These are phyloP conservation scores for Henckelia pumila DNA, from an alignment of 257 asterid genomes.

Conservation along the genomic window DNA sequence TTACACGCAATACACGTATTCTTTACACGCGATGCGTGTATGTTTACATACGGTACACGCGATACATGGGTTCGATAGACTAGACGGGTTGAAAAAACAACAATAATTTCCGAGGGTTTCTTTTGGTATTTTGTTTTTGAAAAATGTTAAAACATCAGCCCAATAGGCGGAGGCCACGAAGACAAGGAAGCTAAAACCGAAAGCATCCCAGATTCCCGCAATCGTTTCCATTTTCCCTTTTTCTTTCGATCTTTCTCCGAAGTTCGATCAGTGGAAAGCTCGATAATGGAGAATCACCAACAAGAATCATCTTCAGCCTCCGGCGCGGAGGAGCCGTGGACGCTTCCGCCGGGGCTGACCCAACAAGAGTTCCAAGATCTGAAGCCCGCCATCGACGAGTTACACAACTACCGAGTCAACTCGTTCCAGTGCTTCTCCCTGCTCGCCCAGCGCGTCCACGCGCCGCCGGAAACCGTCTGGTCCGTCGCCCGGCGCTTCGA, in stretches of 20 bases:
- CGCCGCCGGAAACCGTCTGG: slow-evolving; percentile 71
- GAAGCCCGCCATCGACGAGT: slow-evolving; percentile 40
- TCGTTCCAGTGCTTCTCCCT: slow-evolving; percentile 72
- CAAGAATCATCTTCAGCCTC: slow-evolving; percentile 13
- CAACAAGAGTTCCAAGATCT: slow-evolving; percentile 66
- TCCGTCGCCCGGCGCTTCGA: slow-evolving; percentile 74
- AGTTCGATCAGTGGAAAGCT: too few relatives aligned
- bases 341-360: slow-evolving; percentile 46
- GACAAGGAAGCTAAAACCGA: too few relatives aligned
- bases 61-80: too few relatives aligned
- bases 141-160: too few relatives aligned
- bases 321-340: neutral
- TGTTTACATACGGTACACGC: too few relatives aligned
- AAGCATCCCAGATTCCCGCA: too few relatives aligned
- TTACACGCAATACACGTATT: too few relatives aligned
- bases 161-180: too few relatives aligned
- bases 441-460: slow-evolving; percentile 68
- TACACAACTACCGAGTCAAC: slow-evolving; percentile 71
- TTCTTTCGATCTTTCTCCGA: slow-evolving; percentile 6
- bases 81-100: too few relatives aligned
- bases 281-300: slow-evolving; percentile 21
- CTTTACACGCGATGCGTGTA: too few relatives aligned
- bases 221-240: neutral
- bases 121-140: too few relatives aligned
- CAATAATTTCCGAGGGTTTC: too few relatives aligned